phyloP scores from a whole-genome alignment of 2,329 filamentous ascomycete species.

The Cladosporium sp. region DNA sequence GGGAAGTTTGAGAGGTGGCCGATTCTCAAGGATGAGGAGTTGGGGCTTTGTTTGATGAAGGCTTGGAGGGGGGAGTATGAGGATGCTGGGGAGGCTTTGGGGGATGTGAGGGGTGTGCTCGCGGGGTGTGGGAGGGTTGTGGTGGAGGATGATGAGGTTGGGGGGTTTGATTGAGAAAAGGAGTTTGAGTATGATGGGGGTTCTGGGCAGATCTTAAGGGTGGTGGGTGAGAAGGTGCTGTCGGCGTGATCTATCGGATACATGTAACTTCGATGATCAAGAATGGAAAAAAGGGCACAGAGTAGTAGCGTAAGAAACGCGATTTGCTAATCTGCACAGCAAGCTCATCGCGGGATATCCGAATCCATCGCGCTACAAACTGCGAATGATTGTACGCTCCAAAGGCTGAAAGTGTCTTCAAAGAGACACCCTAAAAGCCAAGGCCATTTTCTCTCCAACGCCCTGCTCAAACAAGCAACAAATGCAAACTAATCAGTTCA shows the following conservation, averaged over 20 bases:
- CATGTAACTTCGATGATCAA: no score
- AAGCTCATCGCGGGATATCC: neutral
- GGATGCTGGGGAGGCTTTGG: neutral
- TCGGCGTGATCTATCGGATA: no score
- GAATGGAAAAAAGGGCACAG: neutral
- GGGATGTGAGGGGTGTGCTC: neutral
- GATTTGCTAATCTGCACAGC: neutral
- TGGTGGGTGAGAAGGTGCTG: neutral
- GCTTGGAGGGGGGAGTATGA: constrained; percentile 3
- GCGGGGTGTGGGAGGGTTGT: neutral
- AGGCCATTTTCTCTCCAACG: neutral
- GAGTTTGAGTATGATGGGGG: neutral
- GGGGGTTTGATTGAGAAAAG: neutral
- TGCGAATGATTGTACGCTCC: neutral
- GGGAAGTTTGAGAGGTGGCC: neutral
- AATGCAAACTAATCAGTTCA: neutral
- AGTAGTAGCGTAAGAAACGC: neutral
- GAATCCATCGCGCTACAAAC: neutral
- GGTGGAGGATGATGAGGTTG: neutral
- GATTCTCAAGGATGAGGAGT: neutral
- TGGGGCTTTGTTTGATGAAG: neutral
- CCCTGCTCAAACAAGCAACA: neutral
- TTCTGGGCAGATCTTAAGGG: neutral
- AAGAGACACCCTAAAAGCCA: neutral
- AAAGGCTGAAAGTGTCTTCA: neutral